Evolutionary conservation across 2,329 filamentous ascomycete genomes (phyloP).

Genomic region (Neofusicoccum laricinum): DNA sequence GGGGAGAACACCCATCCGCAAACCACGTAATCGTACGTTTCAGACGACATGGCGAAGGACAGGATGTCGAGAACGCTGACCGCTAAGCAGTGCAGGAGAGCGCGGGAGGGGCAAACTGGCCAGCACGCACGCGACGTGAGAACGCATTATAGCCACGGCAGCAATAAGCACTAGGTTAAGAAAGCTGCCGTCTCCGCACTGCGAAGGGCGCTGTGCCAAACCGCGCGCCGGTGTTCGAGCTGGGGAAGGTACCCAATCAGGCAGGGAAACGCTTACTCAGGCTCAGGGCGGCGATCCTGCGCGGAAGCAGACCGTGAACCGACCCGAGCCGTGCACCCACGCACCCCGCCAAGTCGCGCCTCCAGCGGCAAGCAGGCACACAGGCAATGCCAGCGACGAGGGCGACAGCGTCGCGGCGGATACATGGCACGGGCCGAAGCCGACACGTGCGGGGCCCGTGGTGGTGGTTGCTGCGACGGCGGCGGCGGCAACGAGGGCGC

Average conservation of each 20-base stretch:
- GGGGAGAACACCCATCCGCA: conserved; percentile 16
- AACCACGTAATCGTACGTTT: conserved; percentile 16
- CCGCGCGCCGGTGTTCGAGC: not conserved
- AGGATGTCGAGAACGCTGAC: not conserved
- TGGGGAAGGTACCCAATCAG: not conserved
- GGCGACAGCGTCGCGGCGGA: not conserved
- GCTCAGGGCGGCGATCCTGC: too few relatives aligned
- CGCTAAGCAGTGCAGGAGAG: not conserved
- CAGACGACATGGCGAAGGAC: not conserved
- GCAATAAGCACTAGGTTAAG: not conserved
- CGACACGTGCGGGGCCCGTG: not conserved
- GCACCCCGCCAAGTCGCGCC: too few relatives aligned
- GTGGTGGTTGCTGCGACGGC: not conserved
- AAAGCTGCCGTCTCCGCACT: not conserved
- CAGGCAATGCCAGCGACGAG: not conserved
- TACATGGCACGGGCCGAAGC: conserved; percentile 4
- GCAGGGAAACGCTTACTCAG: not conserved
- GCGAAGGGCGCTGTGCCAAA: not conserved
- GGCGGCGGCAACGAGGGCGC: not conserved
- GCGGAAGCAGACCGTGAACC: too few relatives aligned
- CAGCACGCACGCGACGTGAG: not conserved
- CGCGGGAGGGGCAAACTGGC: not conserved
- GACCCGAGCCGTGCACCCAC: too few relatives aligned
- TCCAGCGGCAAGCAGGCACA: too few relatives aligned
- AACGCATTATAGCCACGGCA: not conserved